These are phyloP conservation scores for Pichia scutulata DNA, from an alignment of 805 yeast species.

Conservation along the genomic window DNA sequence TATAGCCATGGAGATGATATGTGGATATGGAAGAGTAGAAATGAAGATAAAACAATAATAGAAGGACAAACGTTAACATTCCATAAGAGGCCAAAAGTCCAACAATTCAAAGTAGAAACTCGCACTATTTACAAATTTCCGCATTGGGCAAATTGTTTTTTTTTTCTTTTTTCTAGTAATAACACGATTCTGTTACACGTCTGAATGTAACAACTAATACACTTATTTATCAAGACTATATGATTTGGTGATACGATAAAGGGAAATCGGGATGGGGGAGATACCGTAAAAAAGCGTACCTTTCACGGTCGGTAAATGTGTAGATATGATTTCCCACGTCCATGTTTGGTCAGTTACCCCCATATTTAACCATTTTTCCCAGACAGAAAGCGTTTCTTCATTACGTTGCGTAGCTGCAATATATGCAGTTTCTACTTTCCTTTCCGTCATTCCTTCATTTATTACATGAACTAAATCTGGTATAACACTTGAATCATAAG, in stretches of 20 bases:
- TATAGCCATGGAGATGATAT: neutral
- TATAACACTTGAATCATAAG: slow-evolving; percentile 63
- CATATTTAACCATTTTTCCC: slow-evolving; percentile 32
- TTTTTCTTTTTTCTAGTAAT: neutral
- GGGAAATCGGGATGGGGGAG: neutral
- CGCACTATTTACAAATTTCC: slow-evolving; percentile 1
- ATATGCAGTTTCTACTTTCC: slow-evolving; percentile 19
- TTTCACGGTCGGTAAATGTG: neutral
- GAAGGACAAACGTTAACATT: neutral
- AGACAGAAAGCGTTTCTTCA: slow-evolving; percentile 37
- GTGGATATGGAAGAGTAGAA: neutral
- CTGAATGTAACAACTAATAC: too few species aligned
- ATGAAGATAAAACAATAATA: neutral
- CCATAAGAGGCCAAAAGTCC: neutral
- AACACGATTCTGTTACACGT: neutral
- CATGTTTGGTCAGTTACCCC: slow-evolving; percentile 20
- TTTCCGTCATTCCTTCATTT: slow-evolving; percentile 26
- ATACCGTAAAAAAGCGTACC: neutral
- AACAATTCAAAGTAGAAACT: neutral
- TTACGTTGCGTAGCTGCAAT: slow-evolving; percentile 78
- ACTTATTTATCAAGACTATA: too few species aligned
- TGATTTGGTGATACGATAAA: neutral
- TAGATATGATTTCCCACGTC: slow-evolving; percentile 19
- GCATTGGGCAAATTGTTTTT: neutral
- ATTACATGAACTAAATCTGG: slow-evolving; percentile 47